phyloP scores from a whole-genome alignment of 2,329 filamentous ascomycete species.

The Sporothrix brasiliensis region DNA sequence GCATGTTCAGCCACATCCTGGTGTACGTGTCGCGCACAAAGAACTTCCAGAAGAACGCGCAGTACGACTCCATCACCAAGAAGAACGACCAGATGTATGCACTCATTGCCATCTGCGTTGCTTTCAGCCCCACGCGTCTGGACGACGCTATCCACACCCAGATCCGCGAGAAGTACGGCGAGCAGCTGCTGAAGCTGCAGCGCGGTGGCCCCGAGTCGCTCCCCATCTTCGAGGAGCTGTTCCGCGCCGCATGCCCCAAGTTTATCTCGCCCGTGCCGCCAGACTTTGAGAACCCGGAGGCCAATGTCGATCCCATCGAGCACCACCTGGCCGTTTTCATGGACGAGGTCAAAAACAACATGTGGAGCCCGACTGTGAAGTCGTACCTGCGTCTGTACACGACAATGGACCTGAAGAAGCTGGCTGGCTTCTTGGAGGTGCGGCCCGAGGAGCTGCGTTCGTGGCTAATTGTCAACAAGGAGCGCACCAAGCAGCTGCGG shows the following conservation, averaged over 20 bases:
- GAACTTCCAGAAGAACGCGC: constrained; percentile 99
- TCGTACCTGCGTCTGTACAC: constrained; percentile 99
- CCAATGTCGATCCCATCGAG: constrained; percentile 96
- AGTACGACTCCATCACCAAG: constrained; percentile 99
- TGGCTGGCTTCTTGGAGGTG: constrained; percentile 95
- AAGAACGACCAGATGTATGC: constrained; percentile 99
- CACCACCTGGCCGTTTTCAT: constrained; percentile 98
- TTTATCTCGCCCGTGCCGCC: constrained; percentile 98
- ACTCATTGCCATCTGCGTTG: constrained; percentile 96
- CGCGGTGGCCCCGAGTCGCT: constrained; percentile 93
- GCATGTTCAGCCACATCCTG: constrained; percentile 99
- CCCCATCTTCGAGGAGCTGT: constrained; percentile 96
- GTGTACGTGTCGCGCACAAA: constrained; percentile 98
- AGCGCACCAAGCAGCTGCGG: constrained; percentile 93
- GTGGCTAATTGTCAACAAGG: constrained; percentile 97
- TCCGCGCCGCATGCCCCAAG: constrained; percentile 96
- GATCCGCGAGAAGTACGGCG: constrained; percentile 97
- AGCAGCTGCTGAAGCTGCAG: constrained; percentile 96
- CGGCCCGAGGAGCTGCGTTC: constrained; percentile 93
- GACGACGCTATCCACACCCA: constrained; percentile 99
- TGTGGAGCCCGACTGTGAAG: constrained; percentile 96
- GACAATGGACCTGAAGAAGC: constrained; percentile 98
- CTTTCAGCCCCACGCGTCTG: constrained; percentile 93
- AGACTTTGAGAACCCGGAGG: constrained; percentile 94
- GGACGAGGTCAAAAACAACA: constrained; percentile 99